Conservation (phyloP, 2,329 filamentous ascomycete genomes). For the Arthrobotrys conoides region DNA sequence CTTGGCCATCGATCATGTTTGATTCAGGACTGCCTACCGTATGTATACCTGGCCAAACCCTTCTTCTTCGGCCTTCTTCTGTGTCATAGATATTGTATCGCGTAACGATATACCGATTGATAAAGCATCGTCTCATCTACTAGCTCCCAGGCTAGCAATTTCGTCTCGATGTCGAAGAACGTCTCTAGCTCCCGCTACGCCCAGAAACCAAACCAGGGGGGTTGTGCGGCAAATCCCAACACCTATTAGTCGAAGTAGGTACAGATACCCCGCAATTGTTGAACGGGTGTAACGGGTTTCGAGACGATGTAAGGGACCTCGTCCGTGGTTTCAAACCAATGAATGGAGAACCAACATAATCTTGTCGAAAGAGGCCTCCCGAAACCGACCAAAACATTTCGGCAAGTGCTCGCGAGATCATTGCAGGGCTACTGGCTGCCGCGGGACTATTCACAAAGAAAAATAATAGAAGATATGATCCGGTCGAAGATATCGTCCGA, state of each 20-base stretch:
- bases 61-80: neutral
- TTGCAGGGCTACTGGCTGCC: neutral
- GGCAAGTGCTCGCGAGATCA: conserved; percentile 27
- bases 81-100: conserved; percentile 17
- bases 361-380: conserved; percentile 18
- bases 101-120: conserved; percentile 29
- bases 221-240: conserved; percentile 19
- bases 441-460: conserved; percentile 1
- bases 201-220: conserved; percentile 36
- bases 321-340: conserved; percentile 26
- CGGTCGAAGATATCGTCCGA: conserved; percentile 18
- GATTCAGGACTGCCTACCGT: neutral
- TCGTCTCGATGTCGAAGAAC: conserved; percentile 31
- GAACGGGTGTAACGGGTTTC: conserved; percentile 49
- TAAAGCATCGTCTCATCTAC: conserved; percentile 15
- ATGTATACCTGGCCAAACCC: neutral
- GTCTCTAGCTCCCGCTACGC: conserved; percentile 24
- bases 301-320: conserved; percentile 43
- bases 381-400: conserved; percentile 16
- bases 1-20: neutral
- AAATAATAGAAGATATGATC: no score
- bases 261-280: conserved; percentile 49
- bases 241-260: conserved; percentile 28
- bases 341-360: conserved; percentile 15
- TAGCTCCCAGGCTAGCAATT: neutral